These are phyloP conservation scores for Boletus subparvulus DNA, from an alignment of 768 basidiomycete genomes.

Conservation along the genomic window DNA sequence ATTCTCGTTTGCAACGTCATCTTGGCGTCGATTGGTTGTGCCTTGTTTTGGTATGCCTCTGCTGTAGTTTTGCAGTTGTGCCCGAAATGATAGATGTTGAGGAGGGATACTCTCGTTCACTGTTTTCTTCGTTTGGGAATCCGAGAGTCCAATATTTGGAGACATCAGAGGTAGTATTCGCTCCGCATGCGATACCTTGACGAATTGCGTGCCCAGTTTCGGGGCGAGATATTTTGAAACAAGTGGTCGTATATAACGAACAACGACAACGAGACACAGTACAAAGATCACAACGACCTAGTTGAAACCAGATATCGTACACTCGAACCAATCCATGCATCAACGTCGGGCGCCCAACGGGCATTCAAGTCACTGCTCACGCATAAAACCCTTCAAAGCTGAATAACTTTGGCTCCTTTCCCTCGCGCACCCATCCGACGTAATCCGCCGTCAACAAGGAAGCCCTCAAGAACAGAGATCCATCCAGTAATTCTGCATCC, in stretches of 20 bases:
- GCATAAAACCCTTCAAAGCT: slow-evolving; percentile 28
- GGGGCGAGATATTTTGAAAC: background rate
- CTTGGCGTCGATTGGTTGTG: background rate
- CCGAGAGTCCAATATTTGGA: too few relatives aligned
- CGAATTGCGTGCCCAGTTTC: background rate
- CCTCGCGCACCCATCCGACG: slow-evolving; percentile 43
- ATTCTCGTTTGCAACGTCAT: background rate
- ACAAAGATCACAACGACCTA: background rate
- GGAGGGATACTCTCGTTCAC: background rate
- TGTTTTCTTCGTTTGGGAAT: background rate
- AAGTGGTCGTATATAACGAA: background rate
- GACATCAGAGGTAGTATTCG: background rate
- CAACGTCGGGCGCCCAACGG: too few relatives aligned
- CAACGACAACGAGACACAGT: background rate
- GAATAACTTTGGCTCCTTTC: slow-evolving; percentile 26
- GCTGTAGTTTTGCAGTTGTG: background rate
- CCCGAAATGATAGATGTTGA: background rate
- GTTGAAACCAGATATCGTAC: background rate
- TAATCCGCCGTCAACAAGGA: slow-evolving; percentile 32
- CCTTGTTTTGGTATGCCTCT: background rate
- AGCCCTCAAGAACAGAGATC: slow-evolving; percentile 35
- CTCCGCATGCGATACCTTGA: background rate
- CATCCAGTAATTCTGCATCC: slow-evolving; percentile 35
- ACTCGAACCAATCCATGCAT: background rate
- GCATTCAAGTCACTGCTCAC: background rate